Evolutionary conservation across 177 flowering plant genomes (phyloP), one percentile per base, ranked within the genome.

Genomic region (Telopea speciosissima): DNA sequence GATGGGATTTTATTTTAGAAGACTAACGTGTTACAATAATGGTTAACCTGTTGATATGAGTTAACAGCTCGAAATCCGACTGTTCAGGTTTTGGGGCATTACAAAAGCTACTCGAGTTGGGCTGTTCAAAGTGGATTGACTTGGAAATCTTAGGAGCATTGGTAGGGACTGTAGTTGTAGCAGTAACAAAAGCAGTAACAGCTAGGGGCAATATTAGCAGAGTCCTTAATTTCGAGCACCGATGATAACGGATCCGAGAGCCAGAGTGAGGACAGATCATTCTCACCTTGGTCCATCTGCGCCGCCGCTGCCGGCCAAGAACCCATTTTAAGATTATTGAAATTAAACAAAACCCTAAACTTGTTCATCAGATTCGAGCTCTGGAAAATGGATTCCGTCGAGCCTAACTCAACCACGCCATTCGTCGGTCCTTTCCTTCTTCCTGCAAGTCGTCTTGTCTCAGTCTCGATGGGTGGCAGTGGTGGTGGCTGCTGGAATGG

Each of bases 321-420:
- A 49, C 81, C 83, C 26, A 69, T 63, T 1, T 76, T 84, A 9
- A 62, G 33, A 42, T 64, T 67, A 58, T 76, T 82, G 78, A 87
- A 90, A 75, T 85, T 82, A 65, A 95, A 92, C 78, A 88, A 74
- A 67, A 82, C 65, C 81, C 86, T 78, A 36, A 91, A 90, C 79
- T 83, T 92, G 58, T 84, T 79, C 90, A 88, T 83, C 80, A 95
- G 85, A 84, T 89, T 93, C 52, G 85, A 70, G 76, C 82, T 88
- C 77, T 87, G 91, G 42, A 36, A 71, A 63, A 92, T 87, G 70
- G 82, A 3, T 66, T 90, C 95, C 10, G 96, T 84, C 5, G 97
- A 90, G 8, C 98, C 98, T 44, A 93, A 73, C 73, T 96, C 99
- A 1, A 96, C 88, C 19, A 93, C 98, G 8, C 99, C 97, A 68